phyloP scores from a whole-genome alignment of 352 stramenopile species.

The Poterioochromonas sp. region DNA sequence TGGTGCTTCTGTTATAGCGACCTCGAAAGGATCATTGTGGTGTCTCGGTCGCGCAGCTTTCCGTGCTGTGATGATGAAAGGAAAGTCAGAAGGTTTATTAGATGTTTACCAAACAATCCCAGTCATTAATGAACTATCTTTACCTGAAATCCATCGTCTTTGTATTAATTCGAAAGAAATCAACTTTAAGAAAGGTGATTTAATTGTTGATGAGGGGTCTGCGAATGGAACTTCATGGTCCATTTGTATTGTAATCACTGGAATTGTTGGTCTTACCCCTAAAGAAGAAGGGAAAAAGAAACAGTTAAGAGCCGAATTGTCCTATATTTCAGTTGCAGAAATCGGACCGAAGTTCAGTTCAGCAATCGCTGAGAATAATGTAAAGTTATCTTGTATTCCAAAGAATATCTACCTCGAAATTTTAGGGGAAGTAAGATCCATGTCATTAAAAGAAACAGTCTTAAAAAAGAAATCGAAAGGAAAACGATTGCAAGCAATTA shows the following conservation, averaged over 20 bases:
- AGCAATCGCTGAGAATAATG: neutral
- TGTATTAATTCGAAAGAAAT: slow-evolving; percentile 72
- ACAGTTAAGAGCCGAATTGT: slow-evolving; percentile 16
- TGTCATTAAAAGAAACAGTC: neutral
- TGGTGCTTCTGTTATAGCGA: slow-evolving; percentile 79
- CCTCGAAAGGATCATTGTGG: slow-evolving; percentile 78
- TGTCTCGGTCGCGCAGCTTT: slow-evolving; percentile 82
- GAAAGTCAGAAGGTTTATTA: slow-evolving; percentile 38
- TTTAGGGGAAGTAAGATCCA: neutral
- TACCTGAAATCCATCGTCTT: slow-evolving; percentile 73
- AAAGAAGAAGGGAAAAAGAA: slow-evolving; percentile 9
- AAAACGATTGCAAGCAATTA: neutral
- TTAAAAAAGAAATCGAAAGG: slow-evolving; percentile 19
- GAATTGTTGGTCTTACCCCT: slow-evolving; percentile 1
- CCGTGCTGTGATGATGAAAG: slow-evolving; percentile 75
- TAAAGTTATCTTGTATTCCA: neutral
- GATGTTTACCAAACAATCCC: slow-evolving; percentile 31
- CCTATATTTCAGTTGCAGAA: neutral
- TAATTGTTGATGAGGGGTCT: slow-evolving; percentile 51
- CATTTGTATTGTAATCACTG: slow-evolving; percentile 9
- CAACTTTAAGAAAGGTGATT: slow-evolving; percentile 61
- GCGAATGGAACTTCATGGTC: neutral
- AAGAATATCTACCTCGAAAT: slow-evolving; percentile 12
- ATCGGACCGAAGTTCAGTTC: neutral
- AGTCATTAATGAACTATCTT: slow-evolving; percentile 53